These are phyloP conservation scores for Sutorius australiensis DNA, from an alignment of 768 basidiomycete species.

Conservation along the genomic window DNA sequence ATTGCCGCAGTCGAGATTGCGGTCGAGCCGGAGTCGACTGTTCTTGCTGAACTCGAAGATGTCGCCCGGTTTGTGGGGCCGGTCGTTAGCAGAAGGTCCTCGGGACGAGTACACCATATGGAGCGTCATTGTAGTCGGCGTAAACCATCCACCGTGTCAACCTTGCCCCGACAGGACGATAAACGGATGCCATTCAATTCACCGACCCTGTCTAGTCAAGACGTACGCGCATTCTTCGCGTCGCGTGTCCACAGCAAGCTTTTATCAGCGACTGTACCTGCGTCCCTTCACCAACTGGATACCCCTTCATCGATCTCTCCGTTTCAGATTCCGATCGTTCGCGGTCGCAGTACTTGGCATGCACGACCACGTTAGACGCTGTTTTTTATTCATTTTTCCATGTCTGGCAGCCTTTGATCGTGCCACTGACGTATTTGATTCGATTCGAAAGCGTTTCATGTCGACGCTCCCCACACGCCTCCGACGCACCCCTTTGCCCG, in stretches of 20 bases:
- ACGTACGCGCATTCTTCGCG: conserved; percentile 1
- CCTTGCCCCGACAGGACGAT: conserved; percentile 5
- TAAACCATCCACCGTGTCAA: background rate
- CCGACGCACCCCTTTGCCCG: conserved; percentile 24
- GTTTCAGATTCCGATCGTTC: conserved; percentile 12
- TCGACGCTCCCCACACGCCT: conserved; percentile 23
- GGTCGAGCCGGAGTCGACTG: conserved; percentile 7
- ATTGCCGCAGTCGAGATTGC: background rate
- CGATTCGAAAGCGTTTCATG: conserved; percentile 18
- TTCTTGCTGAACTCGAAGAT: background rate
- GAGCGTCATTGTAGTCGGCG: conserved; percentile 10
- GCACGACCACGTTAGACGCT: conserved; percentile 10
- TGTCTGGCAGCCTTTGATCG: conserved; percentile 4
- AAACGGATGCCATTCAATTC: conserved; percentile 14
- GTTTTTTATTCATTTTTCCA: background rate
- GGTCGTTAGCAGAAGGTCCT: conserved; percentile 2
- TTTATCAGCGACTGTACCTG: background rate
- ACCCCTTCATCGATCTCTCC: conserved; percentile 6
- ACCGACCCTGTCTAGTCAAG: conserved; percentile 13
- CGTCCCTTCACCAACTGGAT: background rate
- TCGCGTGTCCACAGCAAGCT: background rate
- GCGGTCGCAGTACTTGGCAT: conserved; percentile 3
- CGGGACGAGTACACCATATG: background rate
- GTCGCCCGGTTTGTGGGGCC: conserved; percentile 9
- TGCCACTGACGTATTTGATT: conserved; percentile 19